These are phyloP conservation scores for sunflower (Helianthus annuus) DNA, from an alignment of 129 eudicot genomes.

Conservation along the genomic window DNA sequence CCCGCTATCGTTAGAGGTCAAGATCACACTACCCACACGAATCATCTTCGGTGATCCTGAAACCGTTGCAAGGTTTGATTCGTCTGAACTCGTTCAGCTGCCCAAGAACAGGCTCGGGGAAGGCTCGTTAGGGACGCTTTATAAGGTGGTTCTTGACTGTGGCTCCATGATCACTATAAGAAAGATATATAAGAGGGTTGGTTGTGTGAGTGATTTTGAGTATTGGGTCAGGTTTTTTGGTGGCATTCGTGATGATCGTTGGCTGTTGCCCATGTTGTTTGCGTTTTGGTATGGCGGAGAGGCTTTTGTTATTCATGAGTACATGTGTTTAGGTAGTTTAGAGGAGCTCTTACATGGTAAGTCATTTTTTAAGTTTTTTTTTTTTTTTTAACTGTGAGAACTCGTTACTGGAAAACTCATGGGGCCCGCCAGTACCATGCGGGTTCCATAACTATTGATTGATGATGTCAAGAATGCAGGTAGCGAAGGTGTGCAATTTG, in stretches of 20 bases:
- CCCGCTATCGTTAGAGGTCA: conserved; percentile 42
- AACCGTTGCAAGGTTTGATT: conserved; percentile 25
- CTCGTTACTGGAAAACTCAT: too few species aligned
- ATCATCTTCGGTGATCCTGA: conserved; percentile 44
- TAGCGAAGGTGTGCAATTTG: conserved; percentile 50
- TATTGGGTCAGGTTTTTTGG: conserved; percentile 47
- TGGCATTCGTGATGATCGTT: conserved; percentile 28
- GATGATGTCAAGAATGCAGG: conserved; percentile 29
- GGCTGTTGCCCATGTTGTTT: conserved; percentile 37
- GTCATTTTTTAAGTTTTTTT: neutral
- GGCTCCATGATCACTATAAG: conserved; percentile 42
- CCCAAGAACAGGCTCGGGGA: conserved; percentile 48
- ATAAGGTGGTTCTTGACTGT: conserved; percentile 42
- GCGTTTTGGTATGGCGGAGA: conserved; percentile 51
- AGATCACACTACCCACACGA: conserved; percentile 42
- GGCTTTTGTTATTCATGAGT: conserved; percentile 47
- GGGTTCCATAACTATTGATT: conserved; percentile 14
- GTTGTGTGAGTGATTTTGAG: conserved; percentile 31
- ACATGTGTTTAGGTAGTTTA: conserved; percentile 52
- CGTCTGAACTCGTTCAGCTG: conserved; percentile 45
- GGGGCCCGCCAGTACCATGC: too few species aligned
- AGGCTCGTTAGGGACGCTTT: conserved; percentile 50
- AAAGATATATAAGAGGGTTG: conserved; percentile 29
- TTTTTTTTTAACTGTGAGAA: too few species aligned
- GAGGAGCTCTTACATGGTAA: conserved; percentile 55